Conservation (phyloP, 306 rosid species). For the Gleditsia sinensis region DNA sequence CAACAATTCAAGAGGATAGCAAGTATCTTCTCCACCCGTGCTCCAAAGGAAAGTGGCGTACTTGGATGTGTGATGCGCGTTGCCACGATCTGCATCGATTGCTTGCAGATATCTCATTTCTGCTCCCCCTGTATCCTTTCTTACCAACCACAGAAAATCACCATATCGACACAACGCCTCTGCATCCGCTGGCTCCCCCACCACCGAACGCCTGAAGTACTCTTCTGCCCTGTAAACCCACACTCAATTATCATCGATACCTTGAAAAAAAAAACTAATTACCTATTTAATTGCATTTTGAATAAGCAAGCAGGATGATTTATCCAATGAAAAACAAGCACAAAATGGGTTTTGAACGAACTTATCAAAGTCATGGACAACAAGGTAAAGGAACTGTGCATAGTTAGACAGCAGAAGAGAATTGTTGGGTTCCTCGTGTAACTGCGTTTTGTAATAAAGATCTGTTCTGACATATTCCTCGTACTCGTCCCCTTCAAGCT, state of each 20-base stretch:
- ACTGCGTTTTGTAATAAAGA: constrained; percentile 50
- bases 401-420: constrained; percentile 79
- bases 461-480: constrained; percentile 59
- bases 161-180: constrained; percentile 64
- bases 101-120: constrained; percentile 72
- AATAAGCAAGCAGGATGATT: constrained; percentile 19
- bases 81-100: constrained; percentile 56
- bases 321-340: not conserved
- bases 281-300: not conserved
- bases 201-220: constrained; percentile 58
- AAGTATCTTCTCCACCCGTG: constrained; percentile 65
- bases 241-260: no score
- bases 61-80: constrained; percentile 54
- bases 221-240: constrained; percentile 72
- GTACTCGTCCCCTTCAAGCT: constrained; percentile 56
- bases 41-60: constrained; percentile 82
- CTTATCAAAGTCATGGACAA: constrained; percentile 57
- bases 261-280: not conserved
- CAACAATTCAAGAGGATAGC: constrained; percentile 43
- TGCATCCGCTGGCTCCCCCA: constrained; percentile 52
- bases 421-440: constrained; percentile 49
- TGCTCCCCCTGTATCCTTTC: constrained; percentile 71
- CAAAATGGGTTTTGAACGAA: constrained; percentile 6
- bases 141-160: constrained; percentile 63
- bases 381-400: constrained; percentile 76